Evolutionary conservation across 306 rosid species (phyloP).

Genomic region (Glycine latifolia): DNA sequence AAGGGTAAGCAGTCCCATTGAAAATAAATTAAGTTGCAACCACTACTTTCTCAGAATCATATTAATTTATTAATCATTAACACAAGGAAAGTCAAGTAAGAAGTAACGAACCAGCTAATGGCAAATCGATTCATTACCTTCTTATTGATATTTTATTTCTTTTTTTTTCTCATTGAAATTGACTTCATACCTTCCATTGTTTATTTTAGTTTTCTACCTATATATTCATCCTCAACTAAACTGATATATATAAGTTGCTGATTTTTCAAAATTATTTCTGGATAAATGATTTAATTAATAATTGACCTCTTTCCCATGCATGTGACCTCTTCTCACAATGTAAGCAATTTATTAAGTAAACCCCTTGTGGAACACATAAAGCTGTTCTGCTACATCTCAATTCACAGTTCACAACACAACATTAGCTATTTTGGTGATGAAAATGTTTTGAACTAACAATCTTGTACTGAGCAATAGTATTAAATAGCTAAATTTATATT

Average conservation of each 20-base stretch:
- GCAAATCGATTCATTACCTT: constrained; percentile 54
- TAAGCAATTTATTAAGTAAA: background rate
- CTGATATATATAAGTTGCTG: background rate
- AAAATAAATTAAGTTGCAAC: constrained; percentile 30
- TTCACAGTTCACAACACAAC: background rate
- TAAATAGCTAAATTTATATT: background rate
- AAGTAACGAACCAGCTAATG: constrained; percentile 45
- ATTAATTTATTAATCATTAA: constrained; percentile 31
- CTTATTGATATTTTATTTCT: background rate
- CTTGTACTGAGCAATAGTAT: background rate
- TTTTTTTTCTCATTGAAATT: background rate
- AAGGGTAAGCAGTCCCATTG: constrained; percentile 26
- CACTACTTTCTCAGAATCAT: background rate
- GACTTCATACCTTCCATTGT: constrained; percentile 48
- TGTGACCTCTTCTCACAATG: background rate
- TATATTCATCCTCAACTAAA: background rate
- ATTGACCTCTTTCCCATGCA: background rate
- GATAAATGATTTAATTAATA: background rate
- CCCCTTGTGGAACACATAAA: background rate
- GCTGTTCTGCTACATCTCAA: background rate
- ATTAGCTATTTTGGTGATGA: background rate
- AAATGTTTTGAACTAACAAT: background rate
- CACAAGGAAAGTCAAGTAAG: constrained; percentile 25
- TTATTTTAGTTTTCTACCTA: background rate
- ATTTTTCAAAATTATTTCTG: background rate